Percentiles rank a stretch among this genome's conserved stretches.
phyloP scores from a whole-genome alignment of 2,329 filamentous ascomycete species.

The Cytospora paraplurivora region DNA sequence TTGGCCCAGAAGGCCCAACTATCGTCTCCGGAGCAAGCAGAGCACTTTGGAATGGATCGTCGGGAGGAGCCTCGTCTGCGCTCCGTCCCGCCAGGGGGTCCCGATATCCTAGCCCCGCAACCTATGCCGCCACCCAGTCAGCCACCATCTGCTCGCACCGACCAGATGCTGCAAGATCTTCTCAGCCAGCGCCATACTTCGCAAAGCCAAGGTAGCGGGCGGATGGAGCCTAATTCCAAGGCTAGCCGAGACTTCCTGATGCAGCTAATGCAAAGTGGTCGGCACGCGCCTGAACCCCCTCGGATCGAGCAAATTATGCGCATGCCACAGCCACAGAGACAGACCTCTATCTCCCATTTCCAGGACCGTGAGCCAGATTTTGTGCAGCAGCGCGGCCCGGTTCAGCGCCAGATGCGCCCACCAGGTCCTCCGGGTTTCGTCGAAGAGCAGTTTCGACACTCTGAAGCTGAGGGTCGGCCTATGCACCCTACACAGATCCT shows the following conservation, averaged over 20 bases:
- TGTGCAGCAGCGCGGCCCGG: slow-evolving; percentile 42
- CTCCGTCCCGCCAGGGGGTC: slow-evolving; percentile 43
- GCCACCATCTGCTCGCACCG: slow-evolving; percentile 51
- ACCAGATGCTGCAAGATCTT: slow-evolving; percentile 64
- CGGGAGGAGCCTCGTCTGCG: slow-evolving; percentile 48
- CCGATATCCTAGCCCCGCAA: slow-evolving; percentile 57
- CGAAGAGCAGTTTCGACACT: slow-evolving; percentile 55
- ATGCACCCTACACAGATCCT: slow-evolving; percentile 65
- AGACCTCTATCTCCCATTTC: slow-evolving; percentile 49
- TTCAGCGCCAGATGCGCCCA: slow-evolving; percentile 46
- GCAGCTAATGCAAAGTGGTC: slow-evolving; percentile 70
- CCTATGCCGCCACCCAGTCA: slow-evolving; percentile 48
- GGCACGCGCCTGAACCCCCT: slow-evolving; percentile 52
- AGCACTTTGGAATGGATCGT: slow-evolving; percentile 49
- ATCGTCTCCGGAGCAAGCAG: slow-evolving; percentile 52
- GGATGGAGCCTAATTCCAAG: slow-evolving; percentile 46
- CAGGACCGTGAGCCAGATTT: slow-evolving; percentile 54
- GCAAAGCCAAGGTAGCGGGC: slow-evolving; percentile 52
- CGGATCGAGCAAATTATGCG: slow-evolving; percentile 57
- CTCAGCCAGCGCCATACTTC: slow-evolving; percentile 60
- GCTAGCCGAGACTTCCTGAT: slow-evolving; percentile 78
- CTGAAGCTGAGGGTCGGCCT: slow-evolving; percentile 50
- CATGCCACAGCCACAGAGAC: slow-evolving; percentile 54
- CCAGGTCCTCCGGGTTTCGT: slow-evolving; percentile 55
- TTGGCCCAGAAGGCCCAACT: slow-evolving; percentile 42